Percentiles rank a stretch among this genome's conserved stretches.
These are phyloP conservation scores for Populus nigra DNA, from an alignment of 345 rosid genomes.

Conservation along the genomic window DNA sequence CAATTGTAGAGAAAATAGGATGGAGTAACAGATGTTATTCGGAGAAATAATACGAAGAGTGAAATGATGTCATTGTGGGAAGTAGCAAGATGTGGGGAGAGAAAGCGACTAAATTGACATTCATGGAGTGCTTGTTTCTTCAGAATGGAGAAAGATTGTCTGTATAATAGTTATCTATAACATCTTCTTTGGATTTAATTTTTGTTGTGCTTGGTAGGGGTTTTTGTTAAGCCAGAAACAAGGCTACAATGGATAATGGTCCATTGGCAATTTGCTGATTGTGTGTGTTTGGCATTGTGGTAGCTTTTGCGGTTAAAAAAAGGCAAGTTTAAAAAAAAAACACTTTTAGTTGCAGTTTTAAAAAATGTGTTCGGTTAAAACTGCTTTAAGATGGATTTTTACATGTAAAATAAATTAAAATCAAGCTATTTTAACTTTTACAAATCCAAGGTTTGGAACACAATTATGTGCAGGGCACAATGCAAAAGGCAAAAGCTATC, in stretches of 20 bases:
- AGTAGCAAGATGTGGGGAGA: background rate
- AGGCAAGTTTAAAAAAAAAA: too few species aligned
- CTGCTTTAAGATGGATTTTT: too few species aligned
- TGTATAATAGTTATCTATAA: background rate
- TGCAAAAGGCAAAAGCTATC: too few species aligned
- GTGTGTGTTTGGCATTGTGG: too few species aligned
- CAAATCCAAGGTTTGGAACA: too few species aligned
- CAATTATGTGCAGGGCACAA: too few species aligned
- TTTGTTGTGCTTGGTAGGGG: background rate
- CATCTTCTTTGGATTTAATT: background rate
- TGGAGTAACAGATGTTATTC: background rate
- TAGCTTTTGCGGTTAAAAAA: too few species aligned
- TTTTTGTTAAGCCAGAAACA: background rate
- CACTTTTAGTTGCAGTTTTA: too few species aligned
- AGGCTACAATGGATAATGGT: background rate
- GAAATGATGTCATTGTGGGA: background rate
- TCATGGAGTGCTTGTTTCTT: background rate
- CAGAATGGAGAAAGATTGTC: background rate
- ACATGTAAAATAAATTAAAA: too few species aligned
- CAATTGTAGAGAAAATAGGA: background rate
- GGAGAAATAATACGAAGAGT: background rate
- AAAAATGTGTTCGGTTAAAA: too few species aligned
- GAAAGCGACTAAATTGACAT: background rate
- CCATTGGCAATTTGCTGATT: background rate
- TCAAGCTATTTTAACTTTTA: too few species aligned